Evolutionary conservation across 306 rosid species (phyloP).

Genomic region (Prunus armeniaca): DNA sequence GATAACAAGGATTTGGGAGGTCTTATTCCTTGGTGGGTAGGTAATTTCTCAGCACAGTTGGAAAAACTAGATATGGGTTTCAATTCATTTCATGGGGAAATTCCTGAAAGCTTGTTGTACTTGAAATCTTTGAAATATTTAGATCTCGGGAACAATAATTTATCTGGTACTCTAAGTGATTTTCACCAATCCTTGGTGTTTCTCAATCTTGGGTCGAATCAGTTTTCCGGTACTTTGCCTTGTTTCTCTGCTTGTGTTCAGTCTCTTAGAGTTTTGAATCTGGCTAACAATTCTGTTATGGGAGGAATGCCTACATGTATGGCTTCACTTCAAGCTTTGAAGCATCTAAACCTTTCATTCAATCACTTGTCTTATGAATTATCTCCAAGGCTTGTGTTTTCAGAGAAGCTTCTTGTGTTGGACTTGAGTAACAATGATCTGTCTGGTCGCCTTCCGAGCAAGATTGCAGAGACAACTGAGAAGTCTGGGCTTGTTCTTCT

Average conservation of each 20-base stretch:
- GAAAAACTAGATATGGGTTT: conserved; percentile 58
- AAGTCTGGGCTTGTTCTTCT: conserved; percentile 89
- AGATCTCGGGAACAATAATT: conserved; percentile 58
- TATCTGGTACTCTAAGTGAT: conserved; percentile 61
- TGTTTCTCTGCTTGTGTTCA: conserved; percentile 71
- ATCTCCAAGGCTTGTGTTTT: conserved; percentile 79
- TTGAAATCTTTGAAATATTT: conserved; percentile 63
- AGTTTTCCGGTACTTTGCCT: conserved; percentile 84
- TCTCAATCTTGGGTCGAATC: conserved; percentile 85
- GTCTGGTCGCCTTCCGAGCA: conserved; percentile 81
- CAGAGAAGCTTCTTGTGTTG: conserved; percentile 84
- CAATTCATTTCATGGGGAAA: conserved; percentile 59
- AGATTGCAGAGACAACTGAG: conserved; percentile 75
- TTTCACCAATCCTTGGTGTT: conserved; percentile 67
- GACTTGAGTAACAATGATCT: conserved; percentile 88
- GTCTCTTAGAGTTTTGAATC: conserved; percentile 63
- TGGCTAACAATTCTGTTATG: conserved; percentile 75
- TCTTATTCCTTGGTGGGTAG: conserved; percentile 71
- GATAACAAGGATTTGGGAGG: conserved; percentile 75
- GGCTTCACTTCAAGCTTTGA: conserved; percentile 68
- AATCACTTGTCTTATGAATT: conserved; percentile 72
- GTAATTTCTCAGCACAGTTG: conserved; percentile 74
- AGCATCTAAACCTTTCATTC: conserved; percentile 72
- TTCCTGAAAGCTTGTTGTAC: conserved; percentile 71
- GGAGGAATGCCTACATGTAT: conserved; percentile 91